Evolutionary conservation across 176 grass and related monocot species (phyloP).

Genomic region (Oropetium thomaeum): DNA sequence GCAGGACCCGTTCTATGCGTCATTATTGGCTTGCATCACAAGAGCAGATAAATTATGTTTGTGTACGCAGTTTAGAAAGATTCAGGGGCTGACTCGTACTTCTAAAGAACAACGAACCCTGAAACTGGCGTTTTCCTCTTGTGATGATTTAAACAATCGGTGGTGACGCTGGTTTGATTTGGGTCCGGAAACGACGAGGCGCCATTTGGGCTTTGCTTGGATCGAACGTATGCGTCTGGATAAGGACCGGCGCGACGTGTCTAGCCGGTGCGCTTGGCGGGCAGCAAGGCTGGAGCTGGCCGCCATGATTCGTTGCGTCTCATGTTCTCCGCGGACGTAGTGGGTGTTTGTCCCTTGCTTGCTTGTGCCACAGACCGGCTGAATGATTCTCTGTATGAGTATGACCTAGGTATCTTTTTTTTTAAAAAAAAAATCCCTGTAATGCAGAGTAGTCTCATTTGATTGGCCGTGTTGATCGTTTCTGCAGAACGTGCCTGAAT

Average conservation of each 20-base stretch:
- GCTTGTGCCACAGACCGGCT: conserved; percentile 30
- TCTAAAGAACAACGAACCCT: not conserved
- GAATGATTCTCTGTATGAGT: not conserved
- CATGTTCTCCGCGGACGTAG: conserved; percentile 22
- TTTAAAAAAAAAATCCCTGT: not conserved
- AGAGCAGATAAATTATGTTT: too few relatives aligned
- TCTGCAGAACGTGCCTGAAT: conserved; percentile 45
- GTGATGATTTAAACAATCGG: too few relatives aligned
- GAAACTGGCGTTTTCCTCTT: too few relatives aligned
- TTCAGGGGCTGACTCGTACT: not conserved
- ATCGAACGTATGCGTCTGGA: not conserved
- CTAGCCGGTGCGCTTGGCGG: not conserved
- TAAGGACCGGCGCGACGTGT: not conserved
- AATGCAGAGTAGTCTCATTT: not conserved
- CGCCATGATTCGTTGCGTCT: conserved; percentile 60
- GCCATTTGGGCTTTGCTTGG: conserved; percentile 20
- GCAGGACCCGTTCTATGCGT: conserved; percentile 12
- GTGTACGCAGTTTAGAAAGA: not conserved
- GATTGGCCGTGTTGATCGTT: not conserved
- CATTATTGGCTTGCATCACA: not conserved
- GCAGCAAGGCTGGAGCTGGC: not conserved
- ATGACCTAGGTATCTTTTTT: not conserved
- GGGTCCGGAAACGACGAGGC: not conserved
- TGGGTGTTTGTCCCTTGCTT: conserved; percentile 84
- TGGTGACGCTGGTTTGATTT: not conserved